A percentile compares a stretch with the other conserved stretches of the same genome.
Evolutionary conservation across 768 basidiomycete species (phyloP).

Genomic region (Serendipita sp.): DNA sequence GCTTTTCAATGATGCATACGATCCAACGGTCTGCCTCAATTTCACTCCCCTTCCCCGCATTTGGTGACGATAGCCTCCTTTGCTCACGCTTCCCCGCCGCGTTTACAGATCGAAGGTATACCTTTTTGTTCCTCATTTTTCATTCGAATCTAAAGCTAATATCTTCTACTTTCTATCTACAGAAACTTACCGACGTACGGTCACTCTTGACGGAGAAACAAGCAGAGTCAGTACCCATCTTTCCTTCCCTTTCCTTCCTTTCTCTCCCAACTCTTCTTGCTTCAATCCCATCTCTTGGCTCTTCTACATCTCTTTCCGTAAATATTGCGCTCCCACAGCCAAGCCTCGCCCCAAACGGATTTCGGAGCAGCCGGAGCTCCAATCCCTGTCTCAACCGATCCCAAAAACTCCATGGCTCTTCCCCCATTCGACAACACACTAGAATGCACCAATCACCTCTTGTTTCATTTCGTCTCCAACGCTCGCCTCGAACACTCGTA

Average conservation of each 20-base stretch:
- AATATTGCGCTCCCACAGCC: too few species aligned
- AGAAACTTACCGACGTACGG: conserved; percentile 51
- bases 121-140: conserved; percentile 7
- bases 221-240: conserved; percentile 27
- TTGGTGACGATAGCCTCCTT: not conserved
- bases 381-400: too few species aligned
- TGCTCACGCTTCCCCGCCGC: not conserved
- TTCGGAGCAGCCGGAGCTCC: too few species aligned
- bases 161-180: conserved; percentile 15
- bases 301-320: too few species aligned
- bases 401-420: too few species aligned
- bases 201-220: conserved; percentile 48
- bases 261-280: not conserved
- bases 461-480: too few species aligned
- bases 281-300: too few species aligned
- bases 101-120: conserved; percentile 56
- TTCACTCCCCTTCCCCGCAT: not conserved
- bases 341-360: too few species aligned
- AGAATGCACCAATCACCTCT: too few species aligned
- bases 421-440: too few species aligned
- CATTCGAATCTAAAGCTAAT: too few species aligned
- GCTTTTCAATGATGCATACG: conserved; percentile 21
- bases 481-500: too few species aligned
- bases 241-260: conserved; percentile 6
- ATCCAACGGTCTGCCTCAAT: conserved; percentile 1